Evolutionary conservation across 2,329 filamentous ascomycete species (phyloP).

Genomic region (Claviceps cyperi): DNA sequence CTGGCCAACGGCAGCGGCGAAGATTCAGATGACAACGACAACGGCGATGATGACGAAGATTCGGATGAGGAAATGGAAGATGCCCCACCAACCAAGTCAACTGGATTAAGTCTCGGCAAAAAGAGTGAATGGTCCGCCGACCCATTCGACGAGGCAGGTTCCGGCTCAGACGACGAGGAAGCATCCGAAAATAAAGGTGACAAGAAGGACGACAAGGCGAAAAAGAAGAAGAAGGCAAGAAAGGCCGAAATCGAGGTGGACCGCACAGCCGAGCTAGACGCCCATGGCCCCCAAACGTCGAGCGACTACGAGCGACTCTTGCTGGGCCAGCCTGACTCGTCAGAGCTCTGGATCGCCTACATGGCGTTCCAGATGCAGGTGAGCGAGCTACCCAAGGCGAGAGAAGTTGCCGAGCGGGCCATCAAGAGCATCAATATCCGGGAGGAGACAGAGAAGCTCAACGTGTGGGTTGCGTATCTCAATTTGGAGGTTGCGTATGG

Average conservation of each 20-base stretch:
- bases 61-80: conserved; percentile 27
- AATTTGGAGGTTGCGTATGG: conserved; percentile 91
- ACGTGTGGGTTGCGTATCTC: conserved; percentile 87
- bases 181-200: conserved; percentile 8
- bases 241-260: conserved; percentile 73
- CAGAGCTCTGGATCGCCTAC: conserved; percentile 85
- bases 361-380: conserved; percentile 98
- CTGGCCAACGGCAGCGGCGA: conserved; percentile 31
- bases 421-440: conserved; percentile 82
- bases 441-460: conserved; percentile 84
- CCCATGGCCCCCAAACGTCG: conserved; percentile 72
- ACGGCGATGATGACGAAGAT: conserved; percentile 27
- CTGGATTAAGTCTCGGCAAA: conserved; percentile 38
- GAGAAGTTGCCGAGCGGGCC: conserved; percentile 80
- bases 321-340: conserved; percentile 85
- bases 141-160: conserved; percentile 45
- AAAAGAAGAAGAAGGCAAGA: conserved; percentile 52
- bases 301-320: conserved; percentile 90
- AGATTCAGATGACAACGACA: conserved; percentile 25
- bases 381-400: conserved; percentile 75
- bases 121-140: conserved; percentile 84
- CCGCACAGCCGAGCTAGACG: conserved; percentile 80
- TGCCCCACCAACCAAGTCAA: conserved; percentile 18
- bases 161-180: conserved; percentile 28
- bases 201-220: conserved; percentile 19